Base-by-base conservation (phyloP, 805 yeast genomes). In the Barnettozyma pratensis region DNA sequence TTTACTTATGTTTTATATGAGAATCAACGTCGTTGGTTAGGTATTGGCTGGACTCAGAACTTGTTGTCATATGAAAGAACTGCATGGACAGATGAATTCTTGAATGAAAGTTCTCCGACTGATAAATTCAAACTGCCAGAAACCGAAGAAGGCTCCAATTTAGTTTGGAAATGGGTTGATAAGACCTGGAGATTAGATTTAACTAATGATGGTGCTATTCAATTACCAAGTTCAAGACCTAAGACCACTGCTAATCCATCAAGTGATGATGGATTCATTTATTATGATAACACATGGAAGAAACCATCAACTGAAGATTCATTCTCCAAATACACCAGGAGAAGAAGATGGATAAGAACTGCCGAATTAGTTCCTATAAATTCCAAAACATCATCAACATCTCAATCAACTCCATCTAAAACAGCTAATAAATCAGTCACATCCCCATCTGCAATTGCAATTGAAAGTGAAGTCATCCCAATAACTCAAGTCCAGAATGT, bases 1-100 rank as follows among this genome's bases (percentile, higher is more conserved):
- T 94, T 91, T 66, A 91, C 97, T 5, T 92, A 88, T 66, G 97
- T 89, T 2, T 73, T 94, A 9, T 91, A 83, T 66, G 99, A 92
- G 65, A 92, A 92, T 65, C 98, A 92, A 70, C 81, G 99, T 62
- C 82, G 95, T 59, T 92, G 99, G 99, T 74, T 92, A 37, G 98
- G 97, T 11, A 87, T 92, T 58, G 99, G 99, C 10, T 92, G 99
- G 99, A 92, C 98, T 0, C 75, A 95, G 12, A 90, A 90, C 61
- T 74, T 94, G 63, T 74, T 94, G 53, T 84, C 95, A 44, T 92
- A 92, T 63, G 99, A 92, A 68, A 78, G 99, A 62, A 83, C 96
- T 0, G 85, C 98, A 4, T 92, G 98, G 97, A 91, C 98, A 0
- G 99, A 92, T 64, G 97, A 91, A 65, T 91, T 90, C 61, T 72